Percentiles rank a stretch among this genome's conserved stretches.
These are phyloP conservation scores for Chaetomiaceae sp. DNA, from an alignment of 2,329 filamentous ascomycete genomes.

Conservation along the genomic window DNA sequence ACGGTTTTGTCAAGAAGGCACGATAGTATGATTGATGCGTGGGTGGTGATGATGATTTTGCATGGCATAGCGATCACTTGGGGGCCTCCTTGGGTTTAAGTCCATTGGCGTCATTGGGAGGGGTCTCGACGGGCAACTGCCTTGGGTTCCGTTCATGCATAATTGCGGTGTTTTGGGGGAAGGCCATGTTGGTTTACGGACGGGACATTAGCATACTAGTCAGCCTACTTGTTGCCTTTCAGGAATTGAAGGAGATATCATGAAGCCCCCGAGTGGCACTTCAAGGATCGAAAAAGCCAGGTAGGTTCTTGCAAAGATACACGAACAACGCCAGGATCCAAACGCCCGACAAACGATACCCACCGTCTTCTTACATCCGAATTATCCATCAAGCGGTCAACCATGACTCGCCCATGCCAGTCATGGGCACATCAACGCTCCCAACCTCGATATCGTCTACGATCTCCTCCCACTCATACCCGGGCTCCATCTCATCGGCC, in stretches of 20 bases:
- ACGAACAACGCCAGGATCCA: neutral
- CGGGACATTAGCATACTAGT: neutral
- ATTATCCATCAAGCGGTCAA: neutral
- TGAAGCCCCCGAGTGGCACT: neutral
- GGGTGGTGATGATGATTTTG: neutral
- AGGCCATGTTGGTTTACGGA: neutral
- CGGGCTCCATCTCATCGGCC: neutral
- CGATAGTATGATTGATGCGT: neutral
- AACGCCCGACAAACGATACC: neutral
- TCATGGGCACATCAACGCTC: conserved; percentile 9
- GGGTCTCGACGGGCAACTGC: neutral
- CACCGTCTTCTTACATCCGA: neutral
- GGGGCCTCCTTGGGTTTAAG: neutral
- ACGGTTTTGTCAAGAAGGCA: neutral
- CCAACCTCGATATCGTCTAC: neutral
- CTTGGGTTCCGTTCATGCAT: neutral
- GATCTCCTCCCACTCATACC: neutral
- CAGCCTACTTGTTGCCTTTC: neutral
- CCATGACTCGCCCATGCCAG: conserved; percentile 5
- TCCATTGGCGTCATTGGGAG: neutral
- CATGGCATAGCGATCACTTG: conserved; percentile 6
- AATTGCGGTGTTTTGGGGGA: neutral
- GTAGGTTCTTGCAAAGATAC: too few species aligned
- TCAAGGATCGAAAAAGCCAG: too few species aligned
- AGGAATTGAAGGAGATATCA: neutral